A percentile compares a stretch with the other conserved stretches of the same genome.
Evolutionary conservation across 2,329 filamentous ascomycete genomes (phyloP).

Genomic region (Periconia sp.): DNA sequence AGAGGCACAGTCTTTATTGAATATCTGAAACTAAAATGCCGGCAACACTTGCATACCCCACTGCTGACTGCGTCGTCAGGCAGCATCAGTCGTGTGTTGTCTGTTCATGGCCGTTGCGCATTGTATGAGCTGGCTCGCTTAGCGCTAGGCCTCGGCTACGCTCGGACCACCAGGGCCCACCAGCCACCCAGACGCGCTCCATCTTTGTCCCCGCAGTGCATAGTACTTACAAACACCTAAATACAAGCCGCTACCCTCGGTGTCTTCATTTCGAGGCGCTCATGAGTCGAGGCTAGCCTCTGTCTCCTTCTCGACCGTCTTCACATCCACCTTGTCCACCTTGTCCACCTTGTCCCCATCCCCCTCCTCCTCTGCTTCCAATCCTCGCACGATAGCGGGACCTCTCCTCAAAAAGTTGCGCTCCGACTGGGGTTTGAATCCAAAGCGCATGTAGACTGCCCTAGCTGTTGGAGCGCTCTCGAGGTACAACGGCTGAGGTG

Average conservation of each 20-base stretch:
- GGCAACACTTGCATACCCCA: background rate
- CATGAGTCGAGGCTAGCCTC: conserved; percentile 5
- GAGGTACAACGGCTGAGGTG: conserved; percentile 35
- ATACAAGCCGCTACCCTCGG: too few relatives aligned
- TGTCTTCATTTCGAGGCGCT: too few relatives aligned
- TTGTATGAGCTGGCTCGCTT: too few relatives aligned
- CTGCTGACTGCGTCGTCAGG: too few relatives aligned
- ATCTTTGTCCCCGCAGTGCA: too few relatives aligned
- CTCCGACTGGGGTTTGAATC: conserved; percentile 30
- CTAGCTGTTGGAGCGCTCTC: conserved; percentile 31
- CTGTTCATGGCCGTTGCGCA: too few relatives aligned
- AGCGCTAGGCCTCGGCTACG: too few relatives aligned
- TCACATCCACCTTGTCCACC: conserved; percentile 7
- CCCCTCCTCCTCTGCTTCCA: conserved; percentile 7
- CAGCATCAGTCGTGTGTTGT: too few relatives aligned
- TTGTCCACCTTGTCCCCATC: conserved; percentile 1
- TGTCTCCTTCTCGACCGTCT: conserved; percentile 6
- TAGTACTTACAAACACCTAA: too few relatives aligned
- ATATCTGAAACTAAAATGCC: background rate
- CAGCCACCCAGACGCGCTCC: too few relatives aligned
- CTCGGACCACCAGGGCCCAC: too few relatives aligned
- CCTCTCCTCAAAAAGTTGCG: conserved; percentile 29
- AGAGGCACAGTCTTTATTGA: background rate
- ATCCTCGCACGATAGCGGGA: conserved; percentile 11
- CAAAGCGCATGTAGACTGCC: conserved; percentile 35